phyloP scores from a whole-genome alignment of 2,329 filamentous ascomycete genomes.

The Aspergillus brasiliensis region DNA sequence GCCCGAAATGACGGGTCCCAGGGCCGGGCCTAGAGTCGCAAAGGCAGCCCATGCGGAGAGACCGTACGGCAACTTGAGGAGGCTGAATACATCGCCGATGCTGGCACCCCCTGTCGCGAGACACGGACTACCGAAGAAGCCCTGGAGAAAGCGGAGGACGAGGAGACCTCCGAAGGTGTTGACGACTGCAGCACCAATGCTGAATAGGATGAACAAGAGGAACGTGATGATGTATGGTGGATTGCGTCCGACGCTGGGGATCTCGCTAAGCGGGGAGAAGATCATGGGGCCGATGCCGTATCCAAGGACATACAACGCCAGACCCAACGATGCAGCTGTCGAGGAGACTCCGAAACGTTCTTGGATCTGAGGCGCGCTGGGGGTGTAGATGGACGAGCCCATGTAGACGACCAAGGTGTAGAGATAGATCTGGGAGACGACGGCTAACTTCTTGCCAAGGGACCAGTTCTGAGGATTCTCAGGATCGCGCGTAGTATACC shows the following conservation, averaged over 20 bases:
- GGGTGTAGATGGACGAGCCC: slow-evolving; percentile 8
- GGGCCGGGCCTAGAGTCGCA: slow-evolving; percentile 51
- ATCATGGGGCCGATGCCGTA: slow-evolving; percentile 9
- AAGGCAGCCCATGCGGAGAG: slow-evolving; percentile 54
- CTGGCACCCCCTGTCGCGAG: slow-evolving; percentile 8
- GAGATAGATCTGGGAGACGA: slow-evolving; percentile 4
- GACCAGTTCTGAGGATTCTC: slow-evolving; percentile 12
- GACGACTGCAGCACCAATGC: slow-evolving; percentile 2
- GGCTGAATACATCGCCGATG: slow-evolving; percentile 4
- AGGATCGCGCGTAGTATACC: slow-evolving; percentile 3
- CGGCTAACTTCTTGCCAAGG: not conserved
- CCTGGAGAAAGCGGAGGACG: slow-evolving; percentile 10
- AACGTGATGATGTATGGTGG: slow-evolving; percentile 7
- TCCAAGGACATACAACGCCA: slow-evolving; percentile 6
- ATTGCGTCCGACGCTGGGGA: slow-evolving; percentile 7
- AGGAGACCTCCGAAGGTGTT: slow-evolving; percentile 10
- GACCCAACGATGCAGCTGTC: slow-evolving; percentile 3
- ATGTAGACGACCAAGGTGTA: slow-evolving; percentile 12
- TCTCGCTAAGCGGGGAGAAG: slow-evolving; percentile 8
- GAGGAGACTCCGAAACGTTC: not conserved
- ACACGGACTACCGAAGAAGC: slow-evolving; percentile 11
- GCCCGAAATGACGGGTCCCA: slow-evolving; percentile 63
- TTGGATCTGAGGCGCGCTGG: not conserved
- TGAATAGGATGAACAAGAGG: not conserved
- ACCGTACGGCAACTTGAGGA: slow-evolving; percentile 1